phyloP scores from a whole-genome alignment of 2,329 filamentous ascomycete genomes.

The Fusarium caatingaense region DNA sequence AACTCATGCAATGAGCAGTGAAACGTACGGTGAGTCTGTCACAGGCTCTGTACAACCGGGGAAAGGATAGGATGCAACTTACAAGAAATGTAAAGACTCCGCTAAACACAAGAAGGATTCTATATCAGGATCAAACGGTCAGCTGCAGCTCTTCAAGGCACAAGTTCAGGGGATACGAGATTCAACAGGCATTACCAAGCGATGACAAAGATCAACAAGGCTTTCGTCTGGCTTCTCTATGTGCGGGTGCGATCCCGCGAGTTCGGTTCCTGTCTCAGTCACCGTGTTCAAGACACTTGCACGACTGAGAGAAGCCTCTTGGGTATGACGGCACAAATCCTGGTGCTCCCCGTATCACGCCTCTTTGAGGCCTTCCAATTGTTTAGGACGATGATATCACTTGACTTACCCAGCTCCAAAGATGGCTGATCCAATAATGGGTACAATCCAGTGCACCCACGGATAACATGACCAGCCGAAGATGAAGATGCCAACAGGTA shows the following conservation, averaged over 20 bases:
- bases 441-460: conserved; percentile 79
- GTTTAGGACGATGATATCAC: conserved; percentile 52
- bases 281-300: conserved; percentile 4
- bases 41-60: conserved; percentile 13
- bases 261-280: conserved; percentile 31
- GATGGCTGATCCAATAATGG: conserved; percentile 77
- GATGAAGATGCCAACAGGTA: conserved; percentile 85
- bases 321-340: background rate
- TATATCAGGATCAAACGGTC: conserved; percentile 52
- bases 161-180: conserved; percentile 41
- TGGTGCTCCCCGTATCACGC: background rate
- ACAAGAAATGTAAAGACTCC: conserved; percentile 92
- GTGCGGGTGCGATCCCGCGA: conserved; percentile 18
- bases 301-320: background rate
- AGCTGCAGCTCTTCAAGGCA: conserved; percentile 40
- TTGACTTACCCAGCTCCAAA: conserved; percentile 76
- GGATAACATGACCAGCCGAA: conserved; percentile 88
- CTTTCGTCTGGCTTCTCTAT: background rate
- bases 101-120: conserved; percentile 81
- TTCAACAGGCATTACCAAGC: conserved; percentile 48
- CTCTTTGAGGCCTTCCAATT: conserved; percentile 16
- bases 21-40: conserved; percentile 26
- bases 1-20: conserved; percentile 12
- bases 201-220: conserved; percentile 43
- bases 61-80: conserved; percentile 47